Percentiles rank a stretch among this genome's conserved stretches.
These are phyloP conservation scores for Hyphodiscus hymeniophilus DNA, from an alignment of 495 filamentous ascomycete genomes.

Conservation along the genomic window DNA sequence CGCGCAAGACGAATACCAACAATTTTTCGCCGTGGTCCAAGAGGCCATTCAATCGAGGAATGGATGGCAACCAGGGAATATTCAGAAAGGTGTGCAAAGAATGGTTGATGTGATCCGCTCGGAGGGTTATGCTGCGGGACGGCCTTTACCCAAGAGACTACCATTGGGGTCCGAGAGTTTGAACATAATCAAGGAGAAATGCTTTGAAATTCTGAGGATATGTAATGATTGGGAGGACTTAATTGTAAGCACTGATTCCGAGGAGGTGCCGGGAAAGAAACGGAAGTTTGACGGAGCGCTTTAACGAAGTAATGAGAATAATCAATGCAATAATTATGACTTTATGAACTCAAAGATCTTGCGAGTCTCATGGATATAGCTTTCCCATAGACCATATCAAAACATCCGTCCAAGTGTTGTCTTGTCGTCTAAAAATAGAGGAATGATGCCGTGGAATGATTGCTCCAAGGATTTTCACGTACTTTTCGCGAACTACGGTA, in stretches of 20 bases:
- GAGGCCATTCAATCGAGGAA: conserved; percentile 8
- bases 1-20: not conserved
- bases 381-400: no score
- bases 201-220: conserved; percentile 24
- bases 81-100: conserved; percentile 34
- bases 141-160: conserved; percentile 31
- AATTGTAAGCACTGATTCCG: conserved; percentile 29
- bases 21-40: not conserved
- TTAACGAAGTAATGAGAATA: no score
- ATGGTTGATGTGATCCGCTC: conserved; percentile 37
- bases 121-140: conserved; percentile 19
- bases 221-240: conserved; percentile 35
- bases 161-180: conserved; percentile 36
- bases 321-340: no score
- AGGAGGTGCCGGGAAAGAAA: not conserved
- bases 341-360: no score
- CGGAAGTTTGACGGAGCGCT: no score
- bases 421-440: no score
- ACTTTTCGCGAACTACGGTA: no score
- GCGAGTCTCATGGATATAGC: no score
- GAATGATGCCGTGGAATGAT: no score
- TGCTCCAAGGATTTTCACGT: no score
- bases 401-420: no score
- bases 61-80: conserved; percentile 35
- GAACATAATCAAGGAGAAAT: conserved; percentile 26